Evolutionary conservation across 139 green algal species (phyloP), one percentile per base, ranked within the genome.

Genomic region (Volvox reticuliferus): DNA sequence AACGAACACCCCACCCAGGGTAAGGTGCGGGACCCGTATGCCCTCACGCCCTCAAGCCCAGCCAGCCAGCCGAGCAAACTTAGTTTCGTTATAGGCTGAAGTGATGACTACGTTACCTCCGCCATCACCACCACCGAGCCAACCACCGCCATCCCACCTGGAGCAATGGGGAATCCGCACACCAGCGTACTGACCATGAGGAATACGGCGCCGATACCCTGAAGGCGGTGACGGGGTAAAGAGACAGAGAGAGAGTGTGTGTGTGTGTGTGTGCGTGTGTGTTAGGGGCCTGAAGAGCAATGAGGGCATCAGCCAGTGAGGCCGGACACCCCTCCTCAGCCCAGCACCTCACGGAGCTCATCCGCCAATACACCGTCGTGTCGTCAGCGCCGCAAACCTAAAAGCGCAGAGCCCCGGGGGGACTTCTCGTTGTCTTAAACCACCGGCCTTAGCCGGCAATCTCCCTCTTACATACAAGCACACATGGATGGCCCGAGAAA

Each of bases 121-220:
- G n/a, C n/a, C n/a, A n/a, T n/a, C n/a, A n/a, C n/a, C n/a, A n/a
- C n/a, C n/a, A n/a, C n/a, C n/a, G n/a, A n/a, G n/a, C n/a, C n/a
- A n/a, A n/a, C n/a, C n/a, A n/a, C 68, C 17, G 14, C 33, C 20
- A 2, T 22, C 85, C 63, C 26, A 36, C 82, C 92, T 24, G 90
- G 84, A 0, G 96, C 91, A 77, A 97, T 97, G 67, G 90, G 87
- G 82, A 96, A 97, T 63, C 95, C 95, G 13, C 91, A 93, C 6
- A 87, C 92, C 24, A 81, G 55, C 28, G 95, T 91, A 32, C 94
- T 92, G 65, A 96, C 76, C 78, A 97, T 79, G 30, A 95, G 79
- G 3, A 93, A 20, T 35, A 91, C 61, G 16, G 82, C 76, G 0
- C 90, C 91, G 19, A 93, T 26, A n/a, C 37, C 91, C 91, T 94